Percentiles rank a stretch among this genome's conserved stretches.
Conservation (phyloP, 2,329 filamentous ascomycete genomes). For the Emmonsiellopsis sp. region DNA sequence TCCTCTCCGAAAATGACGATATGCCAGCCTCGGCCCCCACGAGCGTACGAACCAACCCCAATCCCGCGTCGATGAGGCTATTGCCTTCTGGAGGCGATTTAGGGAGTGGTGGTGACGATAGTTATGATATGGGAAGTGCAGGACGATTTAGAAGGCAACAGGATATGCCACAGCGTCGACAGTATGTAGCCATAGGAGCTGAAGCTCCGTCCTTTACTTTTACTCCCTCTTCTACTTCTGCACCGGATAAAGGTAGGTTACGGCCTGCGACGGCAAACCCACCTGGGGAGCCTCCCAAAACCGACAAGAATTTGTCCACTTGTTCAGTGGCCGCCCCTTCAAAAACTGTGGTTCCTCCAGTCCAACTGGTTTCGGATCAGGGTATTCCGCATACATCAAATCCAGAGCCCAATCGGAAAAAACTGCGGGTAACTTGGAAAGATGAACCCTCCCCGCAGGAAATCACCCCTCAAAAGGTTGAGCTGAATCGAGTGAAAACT, state of each 20-base stretch:
- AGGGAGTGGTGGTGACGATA: neutral
- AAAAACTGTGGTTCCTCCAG: neutral
- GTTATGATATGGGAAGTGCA: constrained; percentile 6
- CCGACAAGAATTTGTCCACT: neutral
- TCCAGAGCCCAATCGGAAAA: neutral
- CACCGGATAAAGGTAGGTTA: neutral
- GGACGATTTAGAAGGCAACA: constrained; percentile 5
- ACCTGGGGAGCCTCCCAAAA: neutral
- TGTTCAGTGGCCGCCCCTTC: neutral
- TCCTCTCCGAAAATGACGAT: constrained; percentile 22
- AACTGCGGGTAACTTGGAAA: neutral
- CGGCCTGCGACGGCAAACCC: neutral
- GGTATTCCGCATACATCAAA: neutral
- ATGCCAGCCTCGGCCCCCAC: constrained; percentile 13
- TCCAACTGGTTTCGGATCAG: neutral
- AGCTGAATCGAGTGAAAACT: neutral
- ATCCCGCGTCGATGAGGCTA: constrained; percentile 36
- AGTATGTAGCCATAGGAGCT: constrained; percentile 25
- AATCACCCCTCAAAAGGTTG: neutral
- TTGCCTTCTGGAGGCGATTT: constrained; percentile 23
- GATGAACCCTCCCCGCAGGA: neutral
- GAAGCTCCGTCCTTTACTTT: constrained; percentile 8
- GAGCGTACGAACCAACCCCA: constrained; percentile 14
- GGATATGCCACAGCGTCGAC: constrained; percentile 6
- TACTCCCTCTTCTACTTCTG: neutral